A percentile compares a stretch with the other conserved stretches of the same genome.
Evolutionary conservation across 129 eudicot genomes (phyloP).

Genomic region (sunflower (Helianthus annuus)): DNA sequence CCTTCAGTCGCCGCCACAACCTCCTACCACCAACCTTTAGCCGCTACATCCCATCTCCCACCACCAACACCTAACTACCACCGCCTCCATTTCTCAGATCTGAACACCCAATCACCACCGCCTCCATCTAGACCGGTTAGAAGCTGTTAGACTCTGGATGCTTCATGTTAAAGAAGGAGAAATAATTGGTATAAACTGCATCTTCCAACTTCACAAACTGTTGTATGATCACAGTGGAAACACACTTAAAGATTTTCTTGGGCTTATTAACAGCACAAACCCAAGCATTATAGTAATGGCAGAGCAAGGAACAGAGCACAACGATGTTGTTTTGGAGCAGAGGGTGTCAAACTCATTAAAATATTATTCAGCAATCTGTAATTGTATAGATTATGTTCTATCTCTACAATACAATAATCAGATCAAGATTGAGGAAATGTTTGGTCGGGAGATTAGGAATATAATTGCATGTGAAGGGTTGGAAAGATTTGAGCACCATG

Average conservation of each 20-base stretch:
- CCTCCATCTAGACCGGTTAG: constrained; percentile 83
- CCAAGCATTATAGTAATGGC: constrained; percentile 62
- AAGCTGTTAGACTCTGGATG: constrained; percentile 95
- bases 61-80: too few species aligned
- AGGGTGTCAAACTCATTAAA: constrained; percentile 60
- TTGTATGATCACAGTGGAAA: constrained; percentile 64
- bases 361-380: constrained; percentile 84
- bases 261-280: constrained; percentile 78
- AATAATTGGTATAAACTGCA: constrained; percentile 71
- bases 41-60: too few species aligned
- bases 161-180: constrained; percentile 92
- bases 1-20: too few species aligned
- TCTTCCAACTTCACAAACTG: constrained; percentile 79
- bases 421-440: constrained; percentile 74
- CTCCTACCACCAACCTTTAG: too few species aligned
- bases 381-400: constrained; percentile 55
- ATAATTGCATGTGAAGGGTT: constrained; percentile 90
- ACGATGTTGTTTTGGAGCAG: constrained; percentile 47
- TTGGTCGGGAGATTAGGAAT: constrained; percentile 79
- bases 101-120: too few species aligned
- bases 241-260: constrained; percentile 62
- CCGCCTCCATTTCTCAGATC: too few species aligned
- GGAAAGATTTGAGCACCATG: constrained; percentile 81
- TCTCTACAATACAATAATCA: constrained; percentile 56
- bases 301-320: constrained; percentile 90